Evolutionary conservation across 371 early-diverging fungal genomes (phyloP).

Genomic region (Polyrhizophydium stewartii): DNA sequence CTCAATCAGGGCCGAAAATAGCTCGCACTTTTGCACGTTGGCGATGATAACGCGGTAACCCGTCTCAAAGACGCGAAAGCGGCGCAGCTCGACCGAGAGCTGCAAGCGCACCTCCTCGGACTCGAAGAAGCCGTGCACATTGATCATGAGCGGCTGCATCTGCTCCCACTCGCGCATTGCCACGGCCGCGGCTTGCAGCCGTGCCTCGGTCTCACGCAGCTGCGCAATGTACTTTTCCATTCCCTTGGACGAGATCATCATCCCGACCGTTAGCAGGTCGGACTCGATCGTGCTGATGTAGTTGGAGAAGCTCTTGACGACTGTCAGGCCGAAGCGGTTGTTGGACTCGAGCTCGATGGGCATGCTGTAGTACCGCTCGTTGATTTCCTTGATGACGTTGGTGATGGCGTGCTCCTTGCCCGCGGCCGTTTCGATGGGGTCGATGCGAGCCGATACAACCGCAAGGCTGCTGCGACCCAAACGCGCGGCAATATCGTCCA

Average conservation of each 20-base stretch:
- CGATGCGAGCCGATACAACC: neutral
- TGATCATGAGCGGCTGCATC: conserved; percentile 14
- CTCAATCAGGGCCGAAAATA: conserved; percentile 7
- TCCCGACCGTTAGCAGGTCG: conserved; percentile 10
- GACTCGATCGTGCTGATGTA: conserved; percentile 9
- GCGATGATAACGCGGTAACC: conserved; percentile 6
- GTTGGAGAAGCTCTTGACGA: conserved; percentile 1
- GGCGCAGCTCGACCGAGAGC: conserved; percentile 6
- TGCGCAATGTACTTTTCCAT: conserved; percentile 6
- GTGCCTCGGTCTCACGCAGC: neutral
- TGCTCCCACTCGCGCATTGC: conserved; percentile 13
- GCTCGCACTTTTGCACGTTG: conserved; percentile 1
- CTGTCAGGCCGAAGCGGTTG: conserved; percentile 4
- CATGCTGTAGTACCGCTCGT: conserved; percentile 5
- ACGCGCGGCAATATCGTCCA: conserved; percentile 1
- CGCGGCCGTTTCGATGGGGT: neutral
- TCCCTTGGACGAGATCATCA: conserved; percentile 4
- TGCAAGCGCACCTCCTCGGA: conserved; percentile 12
- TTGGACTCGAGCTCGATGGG: neutral
- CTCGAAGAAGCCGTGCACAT: conserved; percentile 8
- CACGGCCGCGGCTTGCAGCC: neutral
- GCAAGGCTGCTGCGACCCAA: neutral
- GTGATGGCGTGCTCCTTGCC: conserved; percentile 4
- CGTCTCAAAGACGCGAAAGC: conserved; percentile 11
- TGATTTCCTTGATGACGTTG: neutral